Evolutionary conservation across 1,284 basidiomycete species (phyloP).

Genomic region (Apiotrichum akiyoshidainum): DNA sequence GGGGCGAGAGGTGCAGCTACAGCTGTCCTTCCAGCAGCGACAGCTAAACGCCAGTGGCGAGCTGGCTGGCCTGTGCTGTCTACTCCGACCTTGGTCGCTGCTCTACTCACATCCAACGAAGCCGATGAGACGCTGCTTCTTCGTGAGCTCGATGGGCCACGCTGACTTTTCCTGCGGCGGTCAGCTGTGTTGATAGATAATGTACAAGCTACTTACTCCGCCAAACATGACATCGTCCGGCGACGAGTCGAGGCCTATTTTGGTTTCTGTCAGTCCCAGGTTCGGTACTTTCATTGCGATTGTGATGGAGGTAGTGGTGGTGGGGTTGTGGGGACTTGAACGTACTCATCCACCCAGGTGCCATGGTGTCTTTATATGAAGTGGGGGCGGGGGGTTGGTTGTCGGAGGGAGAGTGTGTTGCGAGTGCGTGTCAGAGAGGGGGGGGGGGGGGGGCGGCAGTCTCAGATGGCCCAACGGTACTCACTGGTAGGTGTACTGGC

Average conservation of each 20-base stretch:
- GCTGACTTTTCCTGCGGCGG: slow-evolving; percentile 61
- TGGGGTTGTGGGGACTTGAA: background rate
- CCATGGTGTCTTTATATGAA: slow-evolving; percentile 5
- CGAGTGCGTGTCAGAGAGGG: too few relatives aligned
- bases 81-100: background rate
- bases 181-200: slow-evolving; percentile 1
- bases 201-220: slow-evolving; percentile 31
- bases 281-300: background rate
- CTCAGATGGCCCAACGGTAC: too few relatives aligned
- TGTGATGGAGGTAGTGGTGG: slow-evolving; percentile 3
- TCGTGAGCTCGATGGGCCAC: slow-evolving; percentile 72
- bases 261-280: background rate
- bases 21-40: too few relatives aligned
- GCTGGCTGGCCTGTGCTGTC: background rate
- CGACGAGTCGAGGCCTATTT: slow-evolving; percentile 18
- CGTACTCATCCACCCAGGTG: slow-evolving; percentile 37
- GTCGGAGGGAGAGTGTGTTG: background rate
- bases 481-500: slow-evolving; percentile 61
- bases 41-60: too few relatives aligned
- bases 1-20: too few relatives aligned
- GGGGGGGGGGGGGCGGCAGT: too few relatives aligned
- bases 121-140: slow-evolving; percentile 75
- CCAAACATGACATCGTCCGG: slow-evolving; percentile 47
- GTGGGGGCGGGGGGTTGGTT: background rate
- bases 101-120: slow-evolving; percentile 68